Evolutionary conservation across 108 stramenopile species (phyloP), one percentile per base, ranked within the genome.

Genomic region (Pseudonitzschia delicatissima): DNA sequence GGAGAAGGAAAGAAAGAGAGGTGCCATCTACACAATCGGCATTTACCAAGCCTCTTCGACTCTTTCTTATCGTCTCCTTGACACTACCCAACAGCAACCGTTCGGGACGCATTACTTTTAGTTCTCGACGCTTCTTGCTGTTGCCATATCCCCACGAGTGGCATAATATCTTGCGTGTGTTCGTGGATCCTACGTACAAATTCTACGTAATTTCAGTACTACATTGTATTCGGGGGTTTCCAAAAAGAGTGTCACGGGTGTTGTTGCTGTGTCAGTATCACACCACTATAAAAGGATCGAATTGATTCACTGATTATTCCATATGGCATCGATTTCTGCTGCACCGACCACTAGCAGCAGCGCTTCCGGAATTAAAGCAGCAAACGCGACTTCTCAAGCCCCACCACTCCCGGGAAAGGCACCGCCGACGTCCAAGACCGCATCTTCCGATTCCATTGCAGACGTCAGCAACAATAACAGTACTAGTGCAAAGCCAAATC

Each of bases 241-340:
- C 20, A 23, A 18, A 5, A 55, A 55, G 32, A 33, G 29, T 55
- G 32, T n/a, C 29, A 55, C 29, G 5, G 27, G 26, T 53, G 27
- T 28, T 51, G 50, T 28, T 23, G 5, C 7, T 12, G 13, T 13
- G 50, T 51, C 50, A 51, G 18, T 51, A 23, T 2, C 25, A 28
- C 26, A 51, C 4, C 50, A 51, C 12, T 0, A 5, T 25, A 28
- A 4, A 55, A 55, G 29, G 31, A 55, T 0, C n/a, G 15, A n/a
- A 23, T 28, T 15, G 12, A 27, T 53, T 13, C 33, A 55, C 31
- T 5, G 25, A 25, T 13, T 13, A 25, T 61, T 5, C 60, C 39
- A 61, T 26, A 61, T 61, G 60, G 60, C 60, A 61, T 61, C 39
- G 60, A 61, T 61, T 26, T 61, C 60, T 23, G 60, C 60, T 21